Evolutionary conservation across 768 basidiomycete genomes (phyloP).

Genomic region (Tylopilus vinaceipallidus): DNA sequence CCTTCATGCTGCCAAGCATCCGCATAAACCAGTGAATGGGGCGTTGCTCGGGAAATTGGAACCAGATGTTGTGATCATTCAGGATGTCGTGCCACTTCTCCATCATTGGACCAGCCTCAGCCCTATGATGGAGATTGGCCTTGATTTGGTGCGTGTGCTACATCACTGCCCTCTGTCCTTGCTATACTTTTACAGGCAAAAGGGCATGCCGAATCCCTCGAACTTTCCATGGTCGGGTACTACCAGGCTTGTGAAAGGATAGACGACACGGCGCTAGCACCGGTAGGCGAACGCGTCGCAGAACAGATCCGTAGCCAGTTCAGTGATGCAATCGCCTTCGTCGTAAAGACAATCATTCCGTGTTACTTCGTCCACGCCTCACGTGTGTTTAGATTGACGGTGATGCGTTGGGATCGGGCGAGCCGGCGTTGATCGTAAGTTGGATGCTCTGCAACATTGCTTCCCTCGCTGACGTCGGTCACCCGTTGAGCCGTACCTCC

Average conservation of each 20-base stretch:
- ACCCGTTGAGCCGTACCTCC: conserved; percentile 48
- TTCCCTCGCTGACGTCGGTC: conserved; percentile 6
- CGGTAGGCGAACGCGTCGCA: conserved; percentile 64
- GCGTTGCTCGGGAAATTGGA: conserved; percentile 62
- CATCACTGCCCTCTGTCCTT: neutral
- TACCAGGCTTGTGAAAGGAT: conserved; percentile 71
- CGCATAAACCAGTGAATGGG: conserved; percentile 72
- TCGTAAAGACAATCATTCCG: conserved; percentile 45
- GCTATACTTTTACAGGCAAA: conserved; percentile 43
- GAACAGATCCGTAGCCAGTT: conserved; percentile 54
- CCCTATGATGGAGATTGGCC: conserved; percentile 84
- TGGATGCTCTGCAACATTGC: neutral
- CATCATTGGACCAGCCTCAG: conserved; percentile 85
- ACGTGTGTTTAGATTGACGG: conserved; percentile 53
- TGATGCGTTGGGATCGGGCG: conserved; percentile 48
- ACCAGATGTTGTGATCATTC: conserved; percentile 43
- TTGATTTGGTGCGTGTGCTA: conserved; percentile 58
- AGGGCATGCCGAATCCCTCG: conserved; percentile 54
- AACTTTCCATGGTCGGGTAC: conserved; percentile 62
- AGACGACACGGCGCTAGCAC: conserved; percentile 58
- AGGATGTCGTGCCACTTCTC: conserved; percentile 72
- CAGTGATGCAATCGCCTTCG: conserved; percentile 61
- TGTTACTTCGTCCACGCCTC: conserved; percentile 6
- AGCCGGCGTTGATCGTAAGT: conserved; percentile 59
- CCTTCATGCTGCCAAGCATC: conserved; percentile 79